Evolutionary conservation across 2,329 filamentous ascomycete species (phyloP).

Genomic region (Laburnicola sp.): DNA sequence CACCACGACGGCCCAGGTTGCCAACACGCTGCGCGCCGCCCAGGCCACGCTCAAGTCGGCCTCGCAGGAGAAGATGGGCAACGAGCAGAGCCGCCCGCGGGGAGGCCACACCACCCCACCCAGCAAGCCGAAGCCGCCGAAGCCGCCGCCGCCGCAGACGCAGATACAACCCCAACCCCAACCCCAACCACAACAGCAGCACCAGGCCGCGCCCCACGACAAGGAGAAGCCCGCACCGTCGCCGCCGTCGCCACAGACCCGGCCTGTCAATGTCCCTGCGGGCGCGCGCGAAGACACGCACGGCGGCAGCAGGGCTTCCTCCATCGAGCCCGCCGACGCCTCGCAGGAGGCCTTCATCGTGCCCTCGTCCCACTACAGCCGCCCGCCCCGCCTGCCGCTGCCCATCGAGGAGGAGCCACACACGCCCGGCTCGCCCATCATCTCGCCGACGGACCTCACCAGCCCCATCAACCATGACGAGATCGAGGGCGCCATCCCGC

Average conservation of each 20-base stretch:
- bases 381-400: slow-evolving; percentile 86
- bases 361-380: slow-evolving; percentile 53
- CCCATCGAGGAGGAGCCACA: slow-evolving; percentile 92
- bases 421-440: slow-evolving; percentile 86
- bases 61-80: too few relatives aligned
- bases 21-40: too few relatives aligned
- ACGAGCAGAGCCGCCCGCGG: too few relatives aligned
- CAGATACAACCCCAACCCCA: too few relatives aligned
- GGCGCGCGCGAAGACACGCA: slow-evolving; percentile 22
- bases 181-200: too few relatives aligned
- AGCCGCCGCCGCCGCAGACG: slow-evolving; percentile 25
- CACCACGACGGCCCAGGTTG: too few relatives aligned
- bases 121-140: too few relatives aligned
- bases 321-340: slow-evolving; percentile 33
- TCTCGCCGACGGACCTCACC: slow-evolving; percentile 67
- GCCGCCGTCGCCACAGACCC: slow-evolving; percentile 42
- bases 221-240: slow-evolving; percentile 21
- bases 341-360: slow-evolving; percentile 44
- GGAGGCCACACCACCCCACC: too few relatives aligned
- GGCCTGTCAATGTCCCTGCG: slow-evolving; percentile 47
- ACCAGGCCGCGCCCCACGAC: neutral
- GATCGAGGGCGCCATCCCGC: slow-evolving; percentile 57
- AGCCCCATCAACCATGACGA: slow-evolving; percentile 51
- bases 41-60: too few relatives aligned
- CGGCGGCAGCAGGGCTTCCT: slow-evolving; percentile 19